Base-by-base conservation (phyloP, 768 basidiomycete genomes). In the Collybiopsis confluens region DNA sequence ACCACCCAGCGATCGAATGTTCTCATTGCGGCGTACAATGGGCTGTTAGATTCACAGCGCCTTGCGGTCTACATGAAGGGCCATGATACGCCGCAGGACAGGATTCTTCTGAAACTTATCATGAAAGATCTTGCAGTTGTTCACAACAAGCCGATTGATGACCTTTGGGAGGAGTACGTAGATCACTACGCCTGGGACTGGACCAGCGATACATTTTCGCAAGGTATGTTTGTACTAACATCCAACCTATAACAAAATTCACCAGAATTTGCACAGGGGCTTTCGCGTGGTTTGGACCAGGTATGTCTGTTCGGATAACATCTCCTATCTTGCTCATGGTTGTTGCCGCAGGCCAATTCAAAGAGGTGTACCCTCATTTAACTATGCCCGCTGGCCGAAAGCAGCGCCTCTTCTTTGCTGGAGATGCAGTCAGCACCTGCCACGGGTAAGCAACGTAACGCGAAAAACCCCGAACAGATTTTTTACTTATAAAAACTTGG, bases 261-360 rank as follows among this genome's bases (percentile, higher is more conserved):
- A 13, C 33, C 37, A 33, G 13, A 26, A 6, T 15, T 38, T 27
- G 27, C 11, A 18, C 33, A 36, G 26, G 13, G 20, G 43, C 28
- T 52, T 52, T 16, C 54, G 23, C 46, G 49, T 20, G 24, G 38
- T 52, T 27, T 8, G 20, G 13, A 37, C 52, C 48, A 65, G 71
- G 70, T 37, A 69, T 68, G 30, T 33, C 6, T 33, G 30, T n/a
- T 33, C 13, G 30, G 30, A 6, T 13, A n/a, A 33, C 13, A 13
- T 13, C 6, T 6, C 30, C 13, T 6, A 33, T 33, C 13, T 33
- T 13, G 6, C 30, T 33, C 30, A n/a, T n/a, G n/a, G n/a, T n/a
- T n/a, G n/a, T n/a, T n/a, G n/a, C n/a, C n/a, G 70, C 70, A 3
- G 66, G 68, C 4, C 68, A 73, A 52, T 73, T 71, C 58, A 58